Evolutionary conservation across 2,329 filamentous ascomycete species (phyloP).

Genomic region (Aspergillus ibericus): DNA sequence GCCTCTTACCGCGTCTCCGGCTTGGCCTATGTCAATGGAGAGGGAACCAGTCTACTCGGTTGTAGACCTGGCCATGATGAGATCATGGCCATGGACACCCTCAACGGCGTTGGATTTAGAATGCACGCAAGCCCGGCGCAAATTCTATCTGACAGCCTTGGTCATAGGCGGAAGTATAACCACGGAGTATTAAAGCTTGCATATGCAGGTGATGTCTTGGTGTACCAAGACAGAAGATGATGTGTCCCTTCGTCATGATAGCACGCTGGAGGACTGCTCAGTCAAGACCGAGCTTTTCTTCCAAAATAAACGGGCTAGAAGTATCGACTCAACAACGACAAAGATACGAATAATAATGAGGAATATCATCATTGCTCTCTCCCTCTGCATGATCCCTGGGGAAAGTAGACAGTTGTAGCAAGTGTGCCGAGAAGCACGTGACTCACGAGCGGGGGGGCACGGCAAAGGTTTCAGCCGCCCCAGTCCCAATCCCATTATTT

Average conservation of each 20-base stretch:
- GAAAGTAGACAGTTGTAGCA: not conserved
- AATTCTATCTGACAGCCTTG: not conserved
- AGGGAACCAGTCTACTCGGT: not conserved
- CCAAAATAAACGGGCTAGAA: not conserved
- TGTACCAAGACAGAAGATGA: not conserved
- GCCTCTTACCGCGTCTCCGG: not conserved
- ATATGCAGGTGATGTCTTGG: not conserved
- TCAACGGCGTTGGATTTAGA: not conserved
- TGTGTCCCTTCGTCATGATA: not conserved
- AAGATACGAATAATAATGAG: not conserved
- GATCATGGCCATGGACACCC: not conserved
- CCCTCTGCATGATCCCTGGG: not conserved
- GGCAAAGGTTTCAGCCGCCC: conserved; percentile 1
- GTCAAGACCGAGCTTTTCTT: not conserved
- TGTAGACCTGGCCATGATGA: not conserved
- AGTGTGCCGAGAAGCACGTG: not conserved
- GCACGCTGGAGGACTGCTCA: not conserved
- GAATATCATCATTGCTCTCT: not conserved
- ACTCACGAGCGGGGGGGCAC: not conserved
- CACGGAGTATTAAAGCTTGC: not conserved
- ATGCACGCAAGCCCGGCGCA: not conserved
- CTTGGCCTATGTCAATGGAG: not conserved
- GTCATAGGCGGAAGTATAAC: not conserved
- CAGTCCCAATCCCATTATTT: not conserved
- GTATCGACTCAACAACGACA: not conserved